These are phyloP conservation scores for Ophiocytium majus DNA, from an alignment of 352 stramenopile genomes.

Conservation along the genomic window DNA sequence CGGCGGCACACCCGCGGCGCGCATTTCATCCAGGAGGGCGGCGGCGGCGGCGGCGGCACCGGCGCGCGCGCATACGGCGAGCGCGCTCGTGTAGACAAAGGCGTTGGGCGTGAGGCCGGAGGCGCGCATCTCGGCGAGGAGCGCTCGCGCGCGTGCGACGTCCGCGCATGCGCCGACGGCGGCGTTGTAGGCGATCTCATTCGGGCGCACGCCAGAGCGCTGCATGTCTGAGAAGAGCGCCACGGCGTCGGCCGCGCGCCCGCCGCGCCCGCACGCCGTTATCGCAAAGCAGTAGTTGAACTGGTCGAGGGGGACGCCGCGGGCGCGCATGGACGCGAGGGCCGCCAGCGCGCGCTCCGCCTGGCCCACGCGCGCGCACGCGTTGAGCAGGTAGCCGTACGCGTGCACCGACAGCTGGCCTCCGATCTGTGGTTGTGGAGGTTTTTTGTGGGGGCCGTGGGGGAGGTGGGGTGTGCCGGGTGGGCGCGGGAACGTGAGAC, in stretches of 20 bases:
- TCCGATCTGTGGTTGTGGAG: too few species aligned
- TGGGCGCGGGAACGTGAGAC: too few species aligned
- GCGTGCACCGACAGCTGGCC: background rate
- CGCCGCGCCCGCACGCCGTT: constrained; percentile 18
- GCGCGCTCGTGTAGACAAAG: constrained; percentile 27
- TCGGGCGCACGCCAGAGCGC: constrained; percentile 20
- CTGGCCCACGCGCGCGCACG: background rate
- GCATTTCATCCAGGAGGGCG: constrained; percentile 31
- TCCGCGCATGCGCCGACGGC: constrained; percentile 33
- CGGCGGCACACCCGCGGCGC: constrained; percentile 13
- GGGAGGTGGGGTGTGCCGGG: too few species aligned
- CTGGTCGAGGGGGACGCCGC: constrained; percentile 1
- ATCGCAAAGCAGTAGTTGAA: constrained; percentile 37
- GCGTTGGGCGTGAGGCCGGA: constrained; percentile 17
- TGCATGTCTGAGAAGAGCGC: constrained; percentile 45
- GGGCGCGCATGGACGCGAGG: background rate
- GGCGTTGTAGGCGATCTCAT: constrained; percentile 41
- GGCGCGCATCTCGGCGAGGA: constrained; percentile 28
- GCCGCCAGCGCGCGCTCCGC: background rate
- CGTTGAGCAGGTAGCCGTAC: background rate
- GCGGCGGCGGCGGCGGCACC: background rate
- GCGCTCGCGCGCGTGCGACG: background rate
- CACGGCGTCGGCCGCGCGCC: constrained; percentile 29
- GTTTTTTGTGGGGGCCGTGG: too few species aligned
- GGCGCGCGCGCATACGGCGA: constrained; percentile 9